Percentiles rank a stretch among this genome's conserved stretches.
Conservation (phyloP, 2,329 filamentous ascomycete species). For the Xylaria sp. region DNA sequence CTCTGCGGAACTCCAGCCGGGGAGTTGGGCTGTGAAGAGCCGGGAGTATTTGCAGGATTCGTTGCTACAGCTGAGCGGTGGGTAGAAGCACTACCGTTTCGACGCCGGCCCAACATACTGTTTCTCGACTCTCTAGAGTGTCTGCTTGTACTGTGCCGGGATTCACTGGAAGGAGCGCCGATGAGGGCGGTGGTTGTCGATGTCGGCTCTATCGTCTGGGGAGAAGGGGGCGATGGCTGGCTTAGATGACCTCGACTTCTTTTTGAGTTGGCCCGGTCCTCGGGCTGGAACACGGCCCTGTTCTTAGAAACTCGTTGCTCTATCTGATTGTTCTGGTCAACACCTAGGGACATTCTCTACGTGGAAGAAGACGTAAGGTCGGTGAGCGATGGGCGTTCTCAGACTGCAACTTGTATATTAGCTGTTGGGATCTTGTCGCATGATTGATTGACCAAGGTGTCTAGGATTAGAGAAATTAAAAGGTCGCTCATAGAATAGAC, state of each 20-base stretch:
- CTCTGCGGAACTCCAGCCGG: slow-evolving; percentile 59
- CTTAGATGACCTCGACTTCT: slow-evolving; percentile 63
- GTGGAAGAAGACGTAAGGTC: slow-evolving; percentile 19
- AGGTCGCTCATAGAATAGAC: not conserved
- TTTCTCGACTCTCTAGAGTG: slow-evolving; percentile 73
- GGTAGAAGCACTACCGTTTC: slow-evolving; percentile 76
- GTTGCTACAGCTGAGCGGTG: slow-evolving; percentile 68
- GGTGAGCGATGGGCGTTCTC: slow-evolving; percentile 30
- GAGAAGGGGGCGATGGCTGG: slow-evolving; percentile 72
- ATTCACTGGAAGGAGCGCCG: slow-evolving; percentile 68
- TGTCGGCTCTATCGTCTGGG: slow-evolving; percentile 69
- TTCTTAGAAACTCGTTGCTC: slow-evolving; percentile 46
- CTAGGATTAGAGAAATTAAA: not conserved
- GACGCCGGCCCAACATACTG: slow-evolving; percentile 71
- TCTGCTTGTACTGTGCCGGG: slow-evolving; percentile 70
- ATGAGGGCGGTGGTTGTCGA: slow-evolving; percentile 69
- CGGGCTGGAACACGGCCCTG: slow-evolving; percentile 43
- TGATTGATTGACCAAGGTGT: not conserved
- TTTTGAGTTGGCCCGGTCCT: slow-evolving; percentile 41
- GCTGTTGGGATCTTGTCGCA: slow-evolving; percentile 1
- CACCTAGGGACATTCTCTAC: slow-evolving; percentile 47
- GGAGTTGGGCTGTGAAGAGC: slow-evolving; percentile 63
- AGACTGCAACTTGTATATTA: slow-evolving; percentile 30
- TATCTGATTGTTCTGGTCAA: slow-evolving; percentile 42
- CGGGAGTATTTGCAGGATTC: slow-evolving; percentile 61